phyloP scores from a whole-genome alignment of 495 filamentous ascomycete species.

The Monascus purpureus region DNA sequence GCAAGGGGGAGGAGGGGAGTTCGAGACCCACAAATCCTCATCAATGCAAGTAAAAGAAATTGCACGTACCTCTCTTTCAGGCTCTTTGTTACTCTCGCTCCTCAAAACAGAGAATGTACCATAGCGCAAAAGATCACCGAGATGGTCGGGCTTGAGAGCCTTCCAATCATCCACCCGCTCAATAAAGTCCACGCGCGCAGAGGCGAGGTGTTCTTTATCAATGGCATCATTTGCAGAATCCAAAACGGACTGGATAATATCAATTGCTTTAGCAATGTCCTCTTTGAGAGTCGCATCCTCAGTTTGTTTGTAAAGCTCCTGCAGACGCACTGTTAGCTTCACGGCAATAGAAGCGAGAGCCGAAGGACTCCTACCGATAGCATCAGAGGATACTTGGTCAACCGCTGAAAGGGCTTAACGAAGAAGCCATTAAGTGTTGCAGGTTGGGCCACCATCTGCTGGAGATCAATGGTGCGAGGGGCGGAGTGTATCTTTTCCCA shows the following conservation, averaged over 20 bases:
- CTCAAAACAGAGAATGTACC: slow-evolving; percentile 93
- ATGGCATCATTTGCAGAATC: slow-evolving; percentile 80
- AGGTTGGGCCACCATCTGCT: slow-evolving; percentile 48
- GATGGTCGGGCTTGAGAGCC: slow-evolving; percentile 73
- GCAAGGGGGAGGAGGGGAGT: slow-evolving; percentile 1
- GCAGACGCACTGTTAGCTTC: no score
- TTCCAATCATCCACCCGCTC: slow-evolving; percentile 96
- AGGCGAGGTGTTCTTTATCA: slow-evolving; percentile 64
- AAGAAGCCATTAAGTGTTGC: slow-evolving; percentile 70
- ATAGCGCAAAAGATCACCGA: slow-evolving; percentile 76
- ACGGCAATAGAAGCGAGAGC: slow-evolving; percentile 3
- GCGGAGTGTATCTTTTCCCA: slow-evolving; percentile 43
- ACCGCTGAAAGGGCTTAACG: slow-evolving; percentile 88
- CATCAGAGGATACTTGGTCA: slow-evolving; percentile 87
- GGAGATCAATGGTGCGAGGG: slow-evolving; percentile 39
- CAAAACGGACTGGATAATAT: slow-evolving; percentile 62
- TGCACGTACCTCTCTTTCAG: slow-evolving; percentile 66
- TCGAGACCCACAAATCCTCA: slow-evolving; percentile 4
- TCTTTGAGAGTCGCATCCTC: slow-evolving; percentile 52
- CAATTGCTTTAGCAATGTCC: slow-evolving; percentile 58
- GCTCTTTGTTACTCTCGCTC: slow-evolving; percentile 60
- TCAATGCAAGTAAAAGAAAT: slow-evolving; percentile 4
- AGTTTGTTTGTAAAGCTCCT: slow-evolving; percentile 79
- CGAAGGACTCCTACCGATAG: slow-evolving; percentile 48
- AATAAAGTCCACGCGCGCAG: slow-evolving; percentile 68